A percentile compares a stretch with the other conserved stretches of the same genome.
Conservation (phyloP, 495 filamentous ascomycete genomes). For the Neurospora sublineolata region DNA sequence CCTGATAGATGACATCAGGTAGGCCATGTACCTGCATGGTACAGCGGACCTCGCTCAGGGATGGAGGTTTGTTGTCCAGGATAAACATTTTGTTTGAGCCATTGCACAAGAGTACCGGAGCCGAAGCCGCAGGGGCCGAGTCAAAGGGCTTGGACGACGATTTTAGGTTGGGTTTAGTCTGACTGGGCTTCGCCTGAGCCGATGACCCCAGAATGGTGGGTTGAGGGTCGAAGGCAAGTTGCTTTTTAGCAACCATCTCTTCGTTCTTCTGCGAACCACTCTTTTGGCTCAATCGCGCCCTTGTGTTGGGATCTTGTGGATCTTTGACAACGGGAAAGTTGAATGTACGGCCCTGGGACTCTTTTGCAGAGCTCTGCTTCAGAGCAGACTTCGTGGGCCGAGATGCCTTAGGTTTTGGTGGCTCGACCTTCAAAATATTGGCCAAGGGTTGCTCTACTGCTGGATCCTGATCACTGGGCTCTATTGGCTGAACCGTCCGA, state of each 20-base stretch:
- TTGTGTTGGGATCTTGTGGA: constrained; percentile 52
- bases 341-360: constrained; percentile 30
- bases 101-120: constrained; percentile 7
- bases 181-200: constrained; percentile 1
- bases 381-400: constrained; percentile 10
- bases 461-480: neutral
- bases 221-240: constrained; percentile 26
- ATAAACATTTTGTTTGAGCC: constrained; percentile 17
- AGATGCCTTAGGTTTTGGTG: constrained; percentile 3
- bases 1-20: constrained; percentile 60
- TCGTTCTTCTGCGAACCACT: constrained; percentile 34
- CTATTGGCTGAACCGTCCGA: neutral
- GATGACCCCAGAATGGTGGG: constrained; percentile 4
- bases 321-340: constrained; percentile 74
- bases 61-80: constrained; percentile 25
- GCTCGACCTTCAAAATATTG: neutral
- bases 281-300: constrained; percentile 57
- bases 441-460: neutral
- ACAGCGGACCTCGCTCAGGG: constrained; percentile 26
- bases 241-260: constrained; percentile 23
- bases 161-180: neutral
- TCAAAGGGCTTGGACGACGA: neutral
- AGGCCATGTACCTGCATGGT: constrained; percentile 31
- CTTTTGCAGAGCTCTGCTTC: constrained; percentile 10
- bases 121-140: neutral